Evolutionary conservation across 495 filamentous ascomycete species (phyloP).

Genomic region (Neurospora sp.): DNA sequence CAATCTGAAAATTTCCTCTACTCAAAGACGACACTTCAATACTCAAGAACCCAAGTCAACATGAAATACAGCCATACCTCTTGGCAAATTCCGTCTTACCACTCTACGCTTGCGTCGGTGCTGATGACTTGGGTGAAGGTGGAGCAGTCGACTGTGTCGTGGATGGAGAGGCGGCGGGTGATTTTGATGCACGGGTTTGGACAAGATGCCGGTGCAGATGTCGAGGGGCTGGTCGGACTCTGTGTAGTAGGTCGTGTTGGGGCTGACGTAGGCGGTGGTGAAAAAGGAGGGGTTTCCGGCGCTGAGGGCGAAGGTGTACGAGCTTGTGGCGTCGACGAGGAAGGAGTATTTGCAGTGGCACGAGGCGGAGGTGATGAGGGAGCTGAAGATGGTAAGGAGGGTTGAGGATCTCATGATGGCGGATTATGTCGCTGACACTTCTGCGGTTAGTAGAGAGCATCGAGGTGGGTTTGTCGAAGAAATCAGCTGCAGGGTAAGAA

Average conservation of each 20-base stretch:
- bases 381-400: background rate
- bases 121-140: conserved; percentile 40
- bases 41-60: too few relatives aligned
- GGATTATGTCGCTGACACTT: background rate
- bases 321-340: conserved; percentile 2
- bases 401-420: background rate
- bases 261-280: background rate
- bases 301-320: conserved; percentile 10
- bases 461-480: too few relatives aligned
- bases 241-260: conserved; percentile 6
- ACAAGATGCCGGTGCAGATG: conserved; percentile 30
- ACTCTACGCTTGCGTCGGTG: conserved; percentile 12
- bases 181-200: conserved; percentile 29
- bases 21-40: too few relatives aligned
- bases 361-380: background rate
- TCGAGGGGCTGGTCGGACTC: conserved; percentile 33
- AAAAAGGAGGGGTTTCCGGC: conserved; percentile 6
- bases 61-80: background rate
- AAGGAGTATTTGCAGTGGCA: background rate
- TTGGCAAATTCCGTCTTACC: background rate
- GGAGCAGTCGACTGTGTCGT: conserved; percentile 38
- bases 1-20: too few relatives aligned
- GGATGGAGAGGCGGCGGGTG: conserved; percentile 35
- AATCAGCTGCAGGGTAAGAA: background rate
- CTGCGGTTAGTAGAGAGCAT: background rate